Conservation (phyloP, 257 asterid genomes). For the Nicotiana tomentosiformis region DNA sequence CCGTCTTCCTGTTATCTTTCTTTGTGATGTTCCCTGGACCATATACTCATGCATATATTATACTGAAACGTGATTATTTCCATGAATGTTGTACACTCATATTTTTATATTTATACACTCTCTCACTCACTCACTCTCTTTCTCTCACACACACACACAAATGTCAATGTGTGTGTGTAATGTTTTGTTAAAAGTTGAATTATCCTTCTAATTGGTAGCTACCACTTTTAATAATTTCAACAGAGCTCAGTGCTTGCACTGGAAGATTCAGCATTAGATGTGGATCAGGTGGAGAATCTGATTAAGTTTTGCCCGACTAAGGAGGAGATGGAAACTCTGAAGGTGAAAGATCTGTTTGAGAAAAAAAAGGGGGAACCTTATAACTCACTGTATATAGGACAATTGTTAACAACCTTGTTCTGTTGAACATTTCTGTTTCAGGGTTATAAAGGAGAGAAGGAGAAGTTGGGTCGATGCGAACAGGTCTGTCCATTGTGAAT, state of each 20-base stretch:
- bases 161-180: background rate
- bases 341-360: conserved; percentile 37
- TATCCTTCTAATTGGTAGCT: background rate
- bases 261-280: conserved; percentile 88
- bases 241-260: conserved; percentile 84
- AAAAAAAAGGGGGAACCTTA: background rate
- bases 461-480: conserved; percentile 85
- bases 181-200: background rate
- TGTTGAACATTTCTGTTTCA: conserved; percentile 24
- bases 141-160: background rate
- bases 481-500: conserved; percentile 45
- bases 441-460: conserved; percentile 88
- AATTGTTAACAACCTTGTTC: background rate
- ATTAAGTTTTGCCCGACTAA: conserved; percentile 95
- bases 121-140: no score
- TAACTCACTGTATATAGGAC: background rate
- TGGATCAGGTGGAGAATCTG: conserved; percentile 92
- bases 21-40: conserved; percentile 1
- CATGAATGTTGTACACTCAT: background rate
- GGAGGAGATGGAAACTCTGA: conserved; percentile 90
- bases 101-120: no score
- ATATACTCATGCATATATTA: background rate
- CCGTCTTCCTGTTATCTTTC: background rate
- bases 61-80: background rate
- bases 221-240: conserved; percentile 4